A percentile compares a stretch with the other conserved stretches of the same genome.
Evolutionary conservation across 371 early-diverging fungal genomes (phyloP).

Genomic region (Mucor racemosus): DNA sequence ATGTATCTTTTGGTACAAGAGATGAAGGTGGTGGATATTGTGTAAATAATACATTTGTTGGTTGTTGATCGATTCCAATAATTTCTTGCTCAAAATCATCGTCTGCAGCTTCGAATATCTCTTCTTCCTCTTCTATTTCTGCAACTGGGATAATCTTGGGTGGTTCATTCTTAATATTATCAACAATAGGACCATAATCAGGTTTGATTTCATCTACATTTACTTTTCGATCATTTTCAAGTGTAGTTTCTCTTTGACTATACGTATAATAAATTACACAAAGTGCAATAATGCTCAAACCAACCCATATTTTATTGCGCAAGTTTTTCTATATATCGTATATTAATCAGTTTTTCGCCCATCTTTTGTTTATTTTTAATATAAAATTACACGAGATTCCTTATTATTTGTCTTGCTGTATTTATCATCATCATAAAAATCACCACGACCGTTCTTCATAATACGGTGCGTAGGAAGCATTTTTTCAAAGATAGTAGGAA

Average conservation of each 20-base stretch:
- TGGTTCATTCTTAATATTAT: neutral
- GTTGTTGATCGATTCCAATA: neutral
- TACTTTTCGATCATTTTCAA: neutral
- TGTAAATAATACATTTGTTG: slow-evolving; percentile 24
- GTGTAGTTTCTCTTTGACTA: neutral
- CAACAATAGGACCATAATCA: neutral
- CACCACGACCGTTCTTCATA: slow-evolving; percentile 32
- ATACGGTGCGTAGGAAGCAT: slow-evolving; percentile 50
- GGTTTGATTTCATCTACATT: neutral
- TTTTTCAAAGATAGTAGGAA: neutral
- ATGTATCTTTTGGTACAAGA: slow-evolving; percentile 20
- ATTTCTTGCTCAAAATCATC: slow-evolving; percentile 13
- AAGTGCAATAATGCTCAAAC: neutral
- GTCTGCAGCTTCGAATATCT: slow-evolving; percentile 1
- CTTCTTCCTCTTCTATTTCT: neutral
- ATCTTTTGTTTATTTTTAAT: neutral
- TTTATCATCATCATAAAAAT: slow-evolving; percentile 40
- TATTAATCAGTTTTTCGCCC: neutral
- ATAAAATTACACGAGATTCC: neutral
- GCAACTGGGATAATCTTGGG: neutral
- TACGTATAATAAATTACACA: neutral
- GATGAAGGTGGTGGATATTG: slow-evolving; percentile 33
- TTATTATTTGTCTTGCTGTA: neutral
- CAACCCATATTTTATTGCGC: neutral
- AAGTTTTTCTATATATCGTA: neutral